These are phyloP conservation scores for Pythium coloratum DNA, from an alignment of 352 stramenopile species.

Conservation along the genomic window DNA sequence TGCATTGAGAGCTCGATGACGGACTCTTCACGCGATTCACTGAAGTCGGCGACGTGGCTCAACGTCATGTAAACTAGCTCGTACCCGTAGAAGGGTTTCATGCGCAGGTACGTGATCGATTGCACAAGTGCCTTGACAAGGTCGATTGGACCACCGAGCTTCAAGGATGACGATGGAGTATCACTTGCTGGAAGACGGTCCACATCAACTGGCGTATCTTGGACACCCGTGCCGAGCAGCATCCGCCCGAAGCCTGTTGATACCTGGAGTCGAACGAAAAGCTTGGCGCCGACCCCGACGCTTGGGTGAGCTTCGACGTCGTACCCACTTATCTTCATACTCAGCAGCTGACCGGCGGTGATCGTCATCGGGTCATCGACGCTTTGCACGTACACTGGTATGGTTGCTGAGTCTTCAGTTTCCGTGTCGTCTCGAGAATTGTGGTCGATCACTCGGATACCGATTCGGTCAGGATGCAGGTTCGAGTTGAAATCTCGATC, in stretches of 20 bases:
- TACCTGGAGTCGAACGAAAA: conserved; percentile 47
- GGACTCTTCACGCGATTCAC: conserved; percentile 38
- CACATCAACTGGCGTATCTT: conserved; percentile 30
- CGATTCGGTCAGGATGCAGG: conserved; percentile 59
- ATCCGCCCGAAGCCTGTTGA: conserved; percentile 59
- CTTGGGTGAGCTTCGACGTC: conserved; percentile 32
- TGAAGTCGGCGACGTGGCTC: conserved; percentile 48
- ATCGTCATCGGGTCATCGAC: conserved; percentile 46
- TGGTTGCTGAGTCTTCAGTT: conserved; percentile 39
- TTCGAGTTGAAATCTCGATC: conserved; percentile 74
- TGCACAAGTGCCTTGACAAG: conserved; percentile 41
- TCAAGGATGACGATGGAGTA: conserved; percentile 30
- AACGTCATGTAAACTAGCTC: conserved; percentile 60
- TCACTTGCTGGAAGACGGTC: conserved; percentile 29
- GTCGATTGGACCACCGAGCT: conserved; percentile 38
- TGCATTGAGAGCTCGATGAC: conserved; percentile 44
- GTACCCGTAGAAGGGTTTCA: conserved; percentile 53
- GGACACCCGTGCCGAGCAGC: conserved; percentile 25
- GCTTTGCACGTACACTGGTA: conserved; percentile 47
- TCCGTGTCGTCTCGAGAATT: conserved; percentile 55
- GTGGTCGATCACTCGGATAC: conserved; percentile 54
- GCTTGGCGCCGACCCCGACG: conserved; percentile 11
- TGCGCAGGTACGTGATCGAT: conserved; percentile 45
- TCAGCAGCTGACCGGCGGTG: conserved; percentile 35
- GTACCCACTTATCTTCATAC: conserved; percentile 46